phyloP scores from a whole-genome alignment of 257 asterid genomes.

The Leptodermis oblonga region DNA sequence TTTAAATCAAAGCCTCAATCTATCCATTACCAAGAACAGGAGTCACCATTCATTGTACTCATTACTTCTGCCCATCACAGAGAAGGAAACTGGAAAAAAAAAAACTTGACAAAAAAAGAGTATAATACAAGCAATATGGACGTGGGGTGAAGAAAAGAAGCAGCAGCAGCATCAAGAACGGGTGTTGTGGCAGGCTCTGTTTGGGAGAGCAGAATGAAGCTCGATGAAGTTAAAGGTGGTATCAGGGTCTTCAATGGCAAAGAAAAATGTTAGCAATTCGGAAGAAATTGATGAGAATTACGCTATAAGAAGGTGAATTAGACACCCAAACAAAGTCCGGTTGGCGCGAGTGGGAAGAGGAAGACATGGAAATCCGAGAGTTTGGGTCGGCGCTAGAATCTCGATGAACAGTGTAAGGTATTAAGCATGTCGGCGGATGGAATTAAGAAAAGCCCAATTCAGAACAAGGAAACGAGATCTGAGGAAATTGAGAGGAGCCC shows the following conservation, averaged over 20 bases:
- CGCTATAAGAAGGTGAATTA: conserved; percentile 21
- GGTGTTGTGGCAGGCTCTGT: conserved; percentile 65
- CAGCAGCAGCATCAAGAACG: conserved; percentile 48
- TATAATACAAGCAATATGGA: conserved; percentile 37
- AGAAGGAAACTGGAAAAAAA: not conserved
- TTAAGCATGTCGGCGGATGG: conserved; percentile 28
- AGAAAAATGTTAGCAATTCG: conserved; percentile 16
- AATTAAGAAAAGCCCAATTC: conserved; percentile 40
- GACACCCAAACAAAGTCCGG: conserved; percentile 51
- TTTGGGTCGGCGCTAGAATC: conserved; percentile 40
- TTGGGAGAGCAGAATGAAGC: conserved; percentile 88
- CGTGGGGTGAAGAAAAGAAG: conserved; percentile 38
- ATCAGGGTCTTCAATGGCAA: conserved; percentile 48
- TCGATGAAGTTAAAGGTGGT: conserved; percentile 63
- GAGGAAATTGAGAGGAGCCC: not conserved
- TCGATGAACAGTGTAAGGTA: conserved; percentile 37
- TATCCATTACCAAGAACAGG: conserved; percentile 20
- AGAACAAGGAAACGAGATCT: conserved; percentile 37
- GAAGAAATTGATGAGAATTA: conserved; percentile 15
- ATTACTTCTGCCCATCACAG: conserved; percentile 19
- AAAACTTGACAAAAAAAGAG: conserved; percentile 17
- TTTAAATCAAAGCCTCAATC: conserved; percentile 45
- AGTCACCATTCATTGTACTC: conserved; percentile 27
- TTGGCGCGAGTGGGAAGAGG: conserved; percentile 44
- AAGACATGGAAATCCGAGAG: conserved; percentile 71